Evolutionary conservation across 2,329 filamentous ascomycete species (phyloP), one percentile per base, ranked within the genome.

Genomic region (Bisporella sp.): DNA sequence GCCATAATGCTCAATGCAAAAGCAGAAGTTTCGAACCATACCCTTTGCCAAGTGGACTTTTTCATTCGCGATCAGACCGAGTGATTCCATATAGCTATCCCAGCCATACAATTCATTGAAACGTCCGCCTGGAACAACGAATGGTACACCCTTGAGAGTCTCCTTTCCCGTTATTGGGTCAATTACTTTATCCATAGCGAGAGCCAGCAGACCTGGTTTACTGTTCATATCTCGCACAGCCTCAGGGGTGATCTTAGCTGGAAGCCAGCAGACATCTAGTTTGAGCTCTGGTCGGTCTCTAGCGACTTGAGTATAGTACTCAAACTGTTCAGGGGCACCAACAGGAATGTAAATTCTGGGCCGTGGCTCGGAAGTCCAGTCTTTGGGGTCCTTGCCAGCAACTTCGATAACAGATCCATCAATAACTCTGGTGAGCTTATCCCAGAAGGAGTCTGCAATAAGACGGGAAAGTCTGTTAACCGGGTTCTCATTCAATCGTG

Each of bases 101-200:
- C 93, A 99, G 44, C 92, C 92, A 66, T 99, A 99, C 28, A 99
- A 72, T 68, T 99, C 93, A 69, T 99, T 99, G 82, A 99, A 99
- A 31, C 93, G 82, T 29, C 93, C 93, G 53, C 93, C 93, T 0
- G 93, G 93, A 3, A 99, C 93, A n/a, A 97, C 90, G 61, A 97
- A 99, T 0, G 93, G 92, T 52, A 95, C 76, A 3, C 93, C 93
- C 35, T 78, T 77, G 40, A 95, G 73, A 4, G 85, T 85, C 54
- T 79, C 81, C 65, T 87, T 76, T 39, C 84, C 84, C 3, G 86
- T 87, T 29, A 72, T 72, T 4, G 80, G 78, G 61, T 95, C 80
- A 9, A 70, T 73, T 41, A 79, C 75, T 64, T 91, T 82, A 61
- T 93, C 85, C 82, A 96, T 95, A 46, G 84, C 93, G 49, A 97